These are phyloP conservation scores for Orbilia javanica DNA, from an alignment of 2,329 filamentous ascomycete genomes.

Conservation along the genomic window DNA sequence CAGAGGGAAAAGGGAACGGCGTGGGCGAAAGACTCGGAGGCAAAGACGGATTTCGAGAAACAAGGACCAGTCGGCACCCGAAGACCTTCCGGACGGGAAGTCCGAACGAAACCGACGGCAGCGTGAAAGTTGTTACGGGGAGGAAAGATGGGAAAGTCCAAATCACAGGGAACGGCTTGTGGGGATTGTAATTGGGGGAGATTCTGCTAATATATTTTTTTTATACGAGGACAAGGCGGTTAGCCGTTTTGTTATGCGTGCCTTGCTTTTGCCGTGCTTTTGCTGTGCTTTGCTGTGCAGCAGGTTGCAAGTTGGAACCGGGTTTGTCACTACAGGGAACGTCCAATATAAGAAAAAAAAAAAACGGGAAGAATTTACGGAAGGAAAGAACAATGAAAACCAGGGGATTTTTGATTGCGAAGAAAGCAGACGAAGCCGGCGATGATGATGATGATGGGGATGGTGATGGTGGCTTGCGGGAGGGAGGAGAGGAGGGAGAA, in stretches of 20 bases:
- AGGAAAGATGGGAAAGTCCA: background rate
- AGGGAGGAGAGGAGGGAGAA: slow-evolving; percentile 64
- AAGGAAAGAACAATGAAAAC: slow-evolving; percentile 49
- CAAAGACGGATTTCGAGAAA: slow-evolving; percentile 15
- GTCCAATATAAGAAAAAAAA: slow-evolving; percentile 4
- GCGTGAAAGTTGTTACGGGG: slow-evolving; percentile 1
- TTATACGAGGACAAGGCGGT: background rate
- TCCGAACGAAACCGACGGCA: slow-evolving; percentile 20
- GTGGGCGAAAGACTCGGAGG: slow-evolving; percentile 8
- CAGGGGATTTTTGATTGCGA: slow-evolving; percentile 59
- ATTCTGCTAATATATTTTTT: background rate
- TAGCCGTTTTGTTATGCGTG: slow-evolving; percentile 19
- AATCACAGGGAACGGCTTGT: background rate
- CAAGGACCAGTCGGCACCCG: slow-evolving; percentile 32
- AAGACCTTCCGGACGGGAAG: slow-evolving; percentile 35
- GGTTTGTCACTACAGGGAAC: slow-evolving; percentile 26
- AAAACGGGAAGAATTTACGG: slow-evolving; percentile 8
- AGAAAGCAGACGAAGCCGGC: background rate
- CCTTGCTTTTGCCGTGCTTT: slow-evolving; percentile 9
- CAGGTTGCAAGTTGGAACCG: slow-evolving; percentile 10
- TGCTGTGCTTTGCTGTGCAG: slow-evolving; percentile 17
- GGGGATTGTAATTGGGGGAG: background rate
- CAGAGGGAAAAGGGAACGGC: background rate
- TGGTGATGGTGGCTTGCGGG: slow-evolving; percentile 51
- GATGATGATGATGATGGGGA: slow-evolving; percentile 35